Percentiles rank a stretch among this genome's conserved stretches.
phyloP scores from a whole-genome alignment of 2,329 filamentous ascomycete genomes.

The Didymella pomorum region DNA sequence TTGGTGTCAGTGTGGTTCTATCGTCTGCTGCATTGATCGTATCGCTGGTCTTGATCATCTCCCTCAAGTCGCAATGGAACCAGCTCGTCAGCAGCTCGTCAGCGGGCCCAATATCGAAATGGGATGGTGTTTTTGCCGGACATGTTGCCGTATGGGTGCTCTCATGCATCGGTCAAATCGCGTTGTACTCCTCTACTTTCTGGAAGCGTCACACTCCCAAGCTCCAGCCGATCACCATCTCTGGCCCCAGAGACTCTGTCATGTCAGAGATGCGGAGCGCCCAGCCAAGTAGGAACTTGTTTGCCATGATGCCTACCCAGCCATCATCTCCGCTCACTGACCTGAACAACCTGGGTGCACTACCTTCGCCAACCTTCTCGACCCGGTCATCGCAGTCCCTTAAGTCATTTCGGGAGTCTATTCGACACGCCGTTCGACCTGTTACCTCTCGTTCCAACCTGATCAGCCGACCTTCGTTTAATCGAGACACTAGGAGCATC shows the following conservation, averaged over 20 bases:
- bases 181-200: slow-evolving; percentile 41
- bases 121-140: slow-evolving; percentile 40
- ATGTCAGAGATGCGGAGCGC: slow-evolving; percentile 46
- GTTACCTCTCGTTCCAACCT: slow-evolving; percentile 49
- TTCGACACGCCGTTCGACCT: slow-evolving; percentile 50
- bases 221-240: slow-evolving; percentile 30
- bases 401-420: slow-evolving; percentile 47
- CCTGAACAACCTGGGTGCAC: slow-evolving; percentile 26
- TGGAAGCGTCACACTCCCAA: slow-evolving; percentile 33
- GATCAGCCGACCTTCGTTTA: slow-evolving; percentile 43
- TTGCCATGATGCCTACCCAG: slow-evolving; percentile 33
- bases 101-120: slow-evolving; percentile 28
- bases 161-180: slow-evolving; percentile 41
- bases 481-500: slow-evolving; percentile 43
- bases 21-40: slow-evolving; percentile 37
- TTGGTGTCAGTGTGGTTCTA: slow-evolving; percentile 31
- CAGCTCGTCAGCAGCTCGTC: slow-evolving; percentile 28
- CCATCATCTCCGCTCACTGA: slow-evolving; percentile 35
- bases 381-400: slow-evolving; percentile 47
- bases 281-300: slow-evolving; percentile 35
- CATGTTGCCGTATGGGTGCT: slow-evolving; percentile 49
- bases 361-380: slow-evolving; percentile 50
- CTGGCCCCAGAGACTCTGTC: slow-evolving; percentile 46
- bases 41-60: slow-evolving; percentile 39
- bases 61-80: slow-evolving; percentile 35